These are phyloP conservation scores for Anastatica hierochuntica DNA, from an alignment of 345 rosid genomes.

Conservation along the genomic window DNA sequence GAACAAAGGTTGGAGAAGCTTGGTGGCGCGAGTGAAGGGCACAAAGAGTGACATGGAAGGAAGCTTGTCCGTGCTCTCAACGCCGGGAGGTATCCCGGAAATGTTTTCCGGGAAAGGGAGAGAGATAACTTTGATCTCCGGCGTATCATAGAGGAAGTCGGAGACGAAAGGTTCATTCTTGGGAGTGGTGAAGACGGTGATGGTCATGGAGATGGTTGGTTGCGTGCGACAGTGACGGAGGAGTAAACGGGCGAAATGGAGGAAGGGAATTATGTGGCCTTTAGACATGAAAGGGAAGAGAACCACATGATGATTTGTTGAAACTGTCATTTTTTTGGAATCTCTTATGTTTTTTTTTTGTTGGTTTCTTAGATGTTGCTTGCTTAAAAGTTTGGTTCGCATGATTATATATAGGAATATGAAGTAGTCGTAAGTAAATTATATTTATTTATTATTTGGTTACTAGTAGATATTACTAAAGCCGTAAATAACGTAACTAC, in stretches of 20 bases:
- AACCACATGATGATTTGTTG: constrained; percentile 36
- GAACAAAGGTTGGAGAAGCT: constrained; percentile 43
- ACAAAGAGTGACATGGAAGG: constrained; percentile 48
- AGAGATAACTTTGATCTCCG: constrained; percentile 32
- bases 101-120: constrained; percentile 44
- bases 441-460: no score
- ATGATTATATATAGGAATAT: no score
- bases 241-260: constrained; percentile 52
- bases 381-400: no score
- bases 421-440: no score
- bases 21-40: constrained; percentile 47
- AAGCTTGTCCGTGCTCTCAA: constrained; percentile 66
- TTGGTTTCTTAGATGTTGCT: no score
- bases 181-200: constrained; percentile 69
- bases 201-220: constrained; percentile 7
- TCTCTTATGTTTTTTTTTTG: neutral
- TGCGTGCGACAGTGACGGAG: constrained; percentile 28
- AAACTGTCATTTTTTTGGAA: neutral
- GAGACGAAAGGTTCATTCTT: constrained; percentile 47
- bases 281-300: constrained; percentile 79
- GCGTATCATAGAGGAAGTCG: constrained; percentile 27
- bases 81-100: constrained; percentile 37
- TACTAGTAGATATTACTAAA: no score
- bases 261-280: constrained; percentile 72
- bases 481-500: no score